phyloP scores from a whole-genome alignment of 139 green algal species.

The Desmodesmus armatus region DNA sequence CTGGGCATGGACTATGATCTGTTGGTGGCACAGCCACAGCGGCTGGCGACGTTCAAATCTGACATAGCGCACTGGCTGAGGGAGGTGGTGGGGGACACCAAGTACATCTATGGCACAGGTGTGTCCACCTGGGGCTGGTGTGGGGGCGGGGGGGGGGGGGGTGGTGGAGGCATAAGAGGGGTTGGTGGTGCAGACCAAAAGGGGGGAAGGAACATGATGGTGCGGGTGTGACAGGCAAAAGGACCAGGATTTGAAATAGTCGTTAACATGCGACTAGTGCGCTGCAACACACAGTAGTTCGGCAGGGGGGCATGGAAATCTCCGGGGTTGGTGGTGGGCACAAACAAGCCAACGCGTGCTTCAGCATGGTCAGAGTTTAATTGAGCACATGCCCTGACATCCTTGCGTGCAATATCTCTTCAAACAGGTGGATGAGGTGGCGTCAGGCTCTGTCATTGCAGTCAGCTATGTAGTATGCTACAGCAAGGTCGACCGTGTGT shows the following conservation, averaged over 20 bases:
- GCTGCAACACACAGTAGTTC: not conserved
- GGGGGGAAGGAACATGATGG: not conserved
- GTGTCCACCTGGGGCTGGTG: not conserved
- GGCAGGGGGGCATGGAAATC: no score
- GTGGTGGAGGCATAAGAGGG: not conserved
- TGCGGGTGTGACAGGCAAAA: not conserved
- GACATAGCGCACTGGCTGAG: slow-evolving; percentile 18
- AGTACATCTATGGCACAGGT: slow-evolving; percentile 33
- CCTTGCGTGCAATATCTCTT: not conserved
- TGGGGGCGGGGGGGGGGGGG: not conserved
- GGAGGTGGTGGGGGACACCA: not conserved
- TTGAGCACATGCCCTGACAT: no score
- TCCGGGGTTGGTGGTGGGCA: no score
- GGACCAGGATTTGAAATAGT: no score
- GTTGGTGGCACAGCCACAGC: not conserved
- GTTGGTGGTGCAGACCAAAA: not conserved
- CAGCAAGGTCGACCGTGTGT: not conserved
- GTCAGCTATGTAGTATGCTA: not conserved
- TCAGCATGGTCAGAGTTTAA: no score
- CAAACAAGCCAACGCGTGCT: no score
- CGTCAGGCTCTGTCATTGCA: not conserved
- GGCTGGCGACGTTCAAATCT: slow-evolving; percentile 2
- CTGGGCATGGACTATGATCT: slow-evolving; percentile 14
- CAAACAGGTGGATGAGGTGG: not conserved
- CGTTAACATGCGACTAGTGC: not conserved